Evolutionary conservation across 306 rosid species (phyloP), one percentile per base, ranked within the genome.

Genomic region (Astragalus glycyphyllos): DNA sequence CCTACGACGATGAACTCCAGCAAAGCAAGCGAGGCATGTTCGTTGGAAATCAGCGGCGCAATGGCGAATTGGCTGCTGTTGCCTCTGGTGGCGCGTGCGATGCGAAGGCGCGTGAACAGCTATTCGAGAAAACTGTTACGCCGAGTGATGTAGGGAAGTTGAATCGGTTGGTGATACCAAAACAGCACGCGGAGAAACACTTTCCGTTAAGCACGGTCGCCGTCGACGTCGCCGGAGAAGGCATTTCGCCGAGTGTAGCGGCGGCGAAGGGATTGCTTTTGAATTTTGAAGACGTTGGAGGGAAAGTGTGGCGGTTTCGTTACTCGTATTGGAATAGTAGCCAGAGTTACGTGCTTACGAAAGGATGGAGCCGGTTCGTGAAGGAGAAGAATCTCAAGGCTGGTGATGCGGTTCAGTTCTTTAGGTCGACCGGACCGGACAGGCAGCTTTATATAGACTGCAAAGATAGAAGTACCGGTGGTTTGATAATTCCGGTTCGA

Each of bases 351-450:
- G 98, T 94, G 62, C 51, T 94, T 7, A 94, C 99, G 2, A 94
- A 94, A 69, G 99, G 99, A 0, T 94, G 99, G 99, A 90, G 95
- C 87, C 87, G 99, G 80, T 94, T 94, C 84, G 99, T 94, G 8
- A 94, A 89, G 66, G 99, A 94, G 83, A 94, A 94, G 87, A 84
- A 69, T 37, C 84, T 94, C 0, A 78, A 71, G 20, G 96, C 99
- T 77, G 97, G 99, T 3, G 97, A 94, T 60, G 82, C 83, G 75
- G 97, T 94, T 13, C 71, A 83, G 58, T 94, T 94, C 3, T 81
- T 81, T 41, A 60, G 89, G 1, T 91, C 97, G 8, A 82, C 82
- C 53, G 97, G 96, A 12, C 85, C 84, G 53, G 95, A 89, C 14
- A 66, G 74, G 29, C 96, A 89, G 76, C 89, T 94, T 0, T 88